Evolutionary conservation across 768 basidiomycete genomes (phyloP).

Genomic region (Asterophora lycoperdoides): DNA sequence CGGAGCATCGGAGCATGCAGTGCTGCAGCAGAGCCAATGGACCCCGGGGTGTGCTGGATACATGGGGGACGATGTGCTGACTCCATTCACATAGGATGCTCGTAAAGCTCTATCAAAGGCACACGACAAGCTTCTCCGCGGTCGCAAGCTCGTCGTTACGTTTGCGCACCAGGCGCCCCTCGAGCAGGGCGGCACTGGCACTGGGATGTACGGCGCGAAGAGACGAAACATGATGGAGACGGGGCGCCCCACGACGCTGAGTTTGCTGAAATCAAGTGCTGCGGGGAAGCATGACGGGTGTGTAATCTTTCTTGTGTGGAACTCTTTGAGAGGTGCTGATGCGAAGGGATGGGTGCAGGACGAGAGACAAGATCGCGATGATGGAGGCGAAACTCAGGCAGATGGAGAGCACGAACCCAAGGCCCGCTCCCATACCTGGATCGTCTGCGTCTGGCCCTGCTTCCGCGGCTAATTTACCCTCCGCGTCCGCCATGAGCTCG

Average conservation of each 20-base stretch:
- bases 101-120: conserved; percentile 66
- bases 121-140: conserved; percentile 79
- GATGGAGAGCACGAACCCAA: conserved; percentile 49
- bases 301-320: conserved; percentile 19
- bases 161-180: conserved; percentile 81
- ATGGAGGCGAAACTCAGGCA: conserved; percentile 94
- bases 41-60: conserved; percentile 17
- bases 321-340: not conserved
- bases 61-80: conserved; percentile 13
- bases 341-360: conserved; percentile 42
- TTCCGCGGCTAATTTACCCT: not conserved
- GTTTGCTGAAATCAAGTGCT: conserved; percentile 74
- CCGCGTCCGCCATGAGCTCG: conserved; percentile 5
- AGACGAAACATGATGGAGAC: conserved; percentile 50
- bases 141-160: conserved; percentile 87
- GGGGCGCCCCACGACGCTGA: conserved; percentile 78
- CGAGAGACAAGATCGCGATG: conserved; percentile 84
- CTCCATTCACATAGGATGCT: conserved; percentile 60
- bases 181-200: conserved; percentile 26
- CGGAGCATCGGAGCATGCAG: not conserved
- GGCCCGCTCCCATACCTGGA: conserved; percentile 13
- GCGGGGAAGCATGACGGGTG: conserved; percentile 50
- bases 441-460: not conserved
- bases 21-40: conserved; percentile 7
- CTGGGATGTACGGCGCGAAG: conserved; percentile 20